A percentile compares a stretch with the other conserved stretches of the same genome.
Evolutionary conservation across 75 land plant species (phyloP).

Genomic region (Chamaecyparis obtusa): DNA sequence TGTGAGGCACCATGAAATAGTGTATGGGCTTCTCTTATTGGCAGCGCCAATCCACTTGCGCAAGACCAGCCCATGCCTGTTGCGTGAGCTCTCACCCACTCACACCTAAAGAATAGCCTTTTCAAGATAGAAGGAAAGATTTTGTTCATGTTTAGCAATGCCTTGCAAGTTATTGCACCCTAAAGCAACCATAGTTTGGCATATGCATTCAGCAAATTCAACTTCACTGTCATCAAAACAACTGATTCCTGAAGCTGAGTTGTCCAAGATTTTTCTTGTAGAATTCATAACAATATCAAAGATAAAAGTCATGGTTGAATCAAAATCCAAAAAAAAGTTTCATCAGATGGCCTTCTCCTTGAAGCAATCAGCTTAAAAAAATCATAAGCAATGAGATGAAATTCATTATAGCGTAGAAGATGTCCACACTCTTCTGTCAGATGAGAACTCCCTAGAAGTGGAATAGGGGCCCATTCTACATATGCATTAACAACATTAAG

Average conservation of each 20-base stretch:
- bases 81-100: too few relatives aligned
- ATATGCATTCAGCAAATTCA: conserved; percentile 83
- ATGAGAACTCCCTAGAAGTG: conserved; percentile 68
- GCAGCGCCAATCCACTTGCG: too few relatives aligned
- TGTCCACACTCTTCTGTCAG: conserved; percentile 85
- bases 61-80: too few relatives aligned
- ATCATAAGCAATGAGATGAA: conserved; percentile 89
- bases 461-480: conserved; percentile 98
- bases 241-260: conserved; percentile 14
- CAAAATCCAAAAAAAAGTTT: conserved; percentile 55
- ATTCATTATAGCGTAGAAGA: conserved; percentile 62
- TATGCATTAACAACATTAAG: conserved; percentile 90
- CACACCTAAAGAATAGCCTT: too few relatives aligned
- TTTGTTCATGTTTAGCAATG: conserved; percentile 39
- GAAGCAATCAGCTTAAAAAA: conserved; percentile 75
- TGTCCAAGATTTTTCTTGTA: conserved; percentile 41
- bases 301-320: conserved; percentile 54
- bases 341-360: conserved; percentile 89
- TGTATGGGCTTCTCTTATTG: too few relatives aligned
- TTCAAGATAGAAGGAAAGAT: conserved; percentile 50
- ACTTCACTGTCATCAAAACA: conserved; percentile 49
- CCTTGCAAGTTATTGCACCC: conserved; percentile 79
- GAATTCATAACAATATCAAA: conserved; percentile 68
- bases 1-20: too few relatives aligned
- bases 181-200: conserved; percentile 82